A percentile compares a stretch with the other conserved stretches of the same genome.
Evolutionary conservation across 345 rosid species (phyloP).

Genomic region (Erodium maritimum): DNA sequence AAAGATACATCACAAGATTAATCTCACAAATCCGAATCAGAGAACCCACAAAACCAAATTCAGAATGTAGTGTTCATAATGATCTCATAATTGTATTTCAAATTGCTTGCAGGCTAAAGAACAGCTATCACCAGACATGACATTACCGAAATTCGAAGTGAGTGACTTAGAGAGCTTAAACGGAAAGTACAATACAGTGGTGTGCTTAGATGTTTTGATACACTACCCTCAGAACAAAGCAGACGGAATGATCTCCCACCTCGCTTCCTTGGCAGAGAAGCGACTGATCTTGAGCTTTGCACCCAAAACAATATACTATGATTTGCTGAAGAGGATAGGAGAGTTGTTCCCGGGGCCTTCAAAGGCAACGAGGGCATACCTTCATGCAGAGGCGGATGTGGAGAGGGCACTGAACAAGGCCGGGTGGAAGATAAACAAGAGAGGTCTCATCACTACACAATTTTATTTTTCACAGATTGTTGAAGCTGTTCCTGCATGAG

Average conservation of each 20-base stretch:
- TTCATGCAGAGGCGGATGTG: slow-evolving; percentile 80
- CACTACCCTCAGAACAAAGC: slow-evolving; percentile 93
- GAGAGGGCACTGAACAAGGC: slow-evolving; percentile 69
- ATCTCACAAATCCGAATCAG: too few relatives aligned
- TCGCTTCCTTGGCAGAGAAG: slow-evolving; percentile 76
- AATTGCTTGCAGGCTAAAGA: slow-evolving; percentile 49
- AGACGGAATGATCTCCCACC: slow-evolving; percentile 87
- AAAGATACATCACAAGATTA: too few relatives aligned
- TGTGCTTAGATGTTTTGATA: slow-evolving; percentile 84
- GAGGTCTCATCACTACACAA: slow-evolving; percentile 65
- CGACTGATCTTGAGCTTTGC: slow-evolving; percentile 80
- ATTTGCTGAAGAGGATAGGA: slow-evolving; percentile 65
- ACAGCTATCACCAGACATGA: slow-evolving; percentile 25
- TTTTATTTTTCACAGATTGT: slow-evolving; percentile 78
- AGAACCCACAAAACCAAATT: too few relatives aligned
- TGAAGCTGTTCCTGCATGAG: slow-evolving; percentile 61
- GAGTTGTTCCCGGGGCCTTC: slow-evolving; percentile 97
- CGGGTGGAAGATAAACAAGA: slow-evolving; percentile 82
- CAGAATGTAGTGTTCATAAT: too few relatives aligned
- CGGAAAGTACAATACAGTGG: slow-evolving; percentile 75
- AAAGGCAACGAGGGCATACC: slow-evolving; percentile 87
- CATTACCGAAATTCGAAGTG: slow-evolving; percentile 66
- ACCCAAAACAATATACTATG: slow-evolving; percentile 79
- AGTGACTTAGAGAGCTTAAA: slow-evolving; percentile 69
- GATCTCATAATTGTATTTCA: neutral